A percentile compares a stretch with the other conserved stretches of the same genome.
Evolutionary conservation across 106 monocot species (phyloP).

Genomic region (Dioscorea zingiberensis): DNA sequence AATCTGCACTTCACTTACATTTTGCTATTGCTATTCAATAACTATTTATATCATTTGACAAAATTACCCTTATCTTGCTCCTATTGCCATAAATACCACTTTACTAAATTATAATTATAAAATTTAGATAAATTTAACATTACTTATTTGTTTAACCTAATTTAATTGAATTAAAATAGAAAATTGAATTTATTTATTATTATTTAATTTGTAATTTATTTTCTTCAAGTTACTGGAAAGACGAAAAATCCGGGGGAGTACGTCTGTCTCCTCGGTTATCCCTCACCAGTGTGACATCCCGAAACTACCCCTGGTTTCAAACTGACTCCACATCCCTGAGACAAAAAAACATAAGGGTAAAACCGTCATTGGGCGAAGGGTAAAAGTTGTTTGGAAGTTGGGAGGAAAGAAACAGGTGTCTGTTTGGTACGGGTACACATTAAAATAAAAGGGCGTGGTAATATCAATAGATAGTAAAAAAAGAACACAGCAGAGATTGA

Average conservation of each 20-base stretch:
- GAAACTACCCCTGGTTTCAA: background rate
- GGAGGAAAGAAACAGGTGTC: background rate
- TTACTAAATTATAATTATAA: too few species aligned
- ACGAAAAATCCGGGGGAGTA: conserved; percentile 4
- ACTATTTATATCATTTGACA: too few species aligned
- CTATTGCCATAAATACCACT: too few species aligned
- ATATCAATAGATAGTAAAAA: background rate
- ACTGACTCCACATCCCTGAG: background rate
- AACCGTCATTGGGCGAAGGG: background rate
- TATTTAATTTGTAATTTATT: too few species aligned
- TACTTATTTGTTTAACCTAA: too few species aligned
- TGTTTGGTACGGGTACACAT: background rate
- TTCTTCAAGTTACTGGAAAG: background rate
- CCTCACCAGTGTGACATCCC: background rate
- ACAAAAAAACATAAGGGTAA: background rate
- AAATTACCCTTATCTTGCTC: too few species aligned
- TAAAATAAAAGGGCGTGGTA: background rate
- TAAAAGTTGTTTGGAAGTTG: background rate
- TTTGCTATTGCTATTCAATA: too few species aligned
- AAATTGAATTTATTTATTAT: too few species aligned
- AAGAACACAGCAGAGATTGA: background rate
- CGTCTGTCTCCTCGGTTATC: background rate
- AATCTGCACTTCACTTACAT: too few species aligned
- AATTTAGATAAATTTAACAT: too few species aligned
- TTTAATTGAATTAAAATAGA: too few species aligned